These are phyloP conservation scores for Aspergillus awamori DNA, from an alignment of 2,329 filamentous ascomycete species.

Conservation along the genomic window DNA sequence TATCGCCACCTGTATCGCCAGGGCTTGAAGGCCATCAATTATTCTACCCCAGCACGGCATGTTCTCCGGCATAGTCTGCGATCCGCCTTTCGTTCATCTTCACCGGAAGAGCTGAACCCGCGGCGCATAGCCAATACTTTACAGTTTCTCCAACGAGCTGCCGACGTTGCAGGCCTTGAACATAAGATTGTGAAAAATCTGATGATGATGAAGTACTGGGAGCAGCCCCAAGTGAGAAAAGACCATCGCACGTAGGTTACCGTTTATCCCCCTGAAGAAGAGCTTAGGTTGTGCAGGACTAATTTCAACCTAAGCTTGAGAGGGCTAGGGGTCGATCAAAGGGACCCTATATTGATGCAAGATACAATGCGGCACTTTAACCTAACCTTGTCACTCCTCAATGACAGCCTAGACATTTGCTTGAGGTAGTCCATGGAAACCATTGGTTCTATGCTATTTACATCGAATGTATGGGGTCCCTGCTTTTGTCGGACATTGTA, in stretches of 20 bases:
- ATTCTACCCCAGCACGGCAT: slow-evolving; percentile 60
- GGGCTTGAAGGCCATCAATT: slow-evolving; percentile 58
- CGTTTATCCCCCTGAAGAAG: background rate
- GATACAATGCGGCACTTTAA: slow-evolving; percentile 46
- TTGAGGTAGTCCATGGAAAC: slow-evolving; percentile 27
- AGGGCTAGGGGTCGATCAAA: slow-evolving; percentile 31
- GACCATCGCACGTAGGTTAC: slow-evolving; percentile 36
- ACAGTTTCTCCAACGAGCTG: slow-evolving; percentile 48
- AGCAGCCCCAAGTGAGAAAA: slow-evolving; percentile 36
- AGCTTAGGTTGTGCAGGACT: slow-evolving; percentile 17
- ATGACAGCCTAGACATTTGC: slow-evolving; percentile 52
- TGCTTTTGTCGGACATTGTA: background rate
- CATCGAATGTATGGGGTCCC: background rate
- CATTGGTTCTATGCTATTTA: background rate
- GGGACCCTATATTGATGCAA: slow-evolving; percentile 34
- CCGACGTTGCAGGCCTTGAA: slow-evolving; percentile 45
- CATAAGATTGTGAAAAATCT: slow-evolving; percentile 53
- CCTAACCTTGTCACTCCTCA: slow-evolving; percentile 49
- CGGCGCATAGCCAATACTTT: slow-evolving; percentile 49
- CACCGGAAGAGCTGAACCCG: slow-evolving; percentile 41
- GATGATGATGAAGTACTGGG: slow-evolving; percentile 48
- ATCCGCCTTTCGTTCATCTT: slow-evolving; percentile 45
- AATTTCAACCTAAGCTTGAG: slow-evolving; percentile 33
- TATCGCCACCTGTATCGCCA: slow-evolving; percentile 62
- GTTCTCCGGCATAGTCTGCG: slow-evolving; percentile 52